Evolutionary conservation across 345 rosid species (phyloP).

Genomic region (Eucalyptus grandis): DNA sequence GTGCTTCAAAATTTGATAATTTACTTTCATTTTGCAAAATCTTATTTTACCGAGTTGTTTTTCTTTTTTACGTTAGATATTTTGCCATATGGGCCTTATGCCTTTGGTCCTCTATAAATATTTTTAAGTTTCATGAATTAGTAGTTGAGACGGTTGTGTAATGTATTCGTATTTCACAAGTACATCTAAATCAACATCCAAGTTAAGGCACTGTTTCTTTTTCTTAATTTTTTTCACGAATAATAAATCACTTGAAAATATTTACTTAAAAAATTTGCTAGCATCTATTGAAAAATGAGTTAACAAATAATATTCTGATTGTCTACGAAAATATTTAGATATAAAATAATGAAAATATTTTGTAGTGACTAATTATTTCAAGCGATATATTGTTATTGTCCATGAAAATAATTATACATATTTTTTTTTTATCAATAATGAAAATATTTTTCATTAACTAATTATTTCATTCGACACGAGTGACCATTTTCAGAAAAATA

Average conservation of each 20-base stretch:
- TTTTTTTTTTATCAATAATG: not conserved
- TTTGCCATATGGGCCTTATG: not conserved
- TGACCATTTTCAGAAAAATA: not conserved
- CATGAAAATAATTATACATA: too few species aligned
- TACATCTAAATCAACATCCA: not conserved
- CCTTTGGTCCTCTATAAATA: not conserved
- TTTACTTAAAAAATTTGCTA: not conserved
- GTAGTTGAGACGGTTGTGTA: not conserved
- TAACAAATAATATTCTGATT: too few species aligned
- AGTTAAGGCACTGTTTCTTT: not conserved
- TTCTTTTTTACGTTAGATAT: not conserved
- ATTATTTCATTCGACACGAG: not conserved
- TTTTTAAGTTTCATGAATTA: not conserved
- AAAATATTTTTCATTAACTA: not conserved
- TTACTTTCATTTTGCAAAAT: not conserved
- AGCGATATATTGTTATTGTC: fast-evolving
- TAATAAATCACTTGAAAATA: not conserved
- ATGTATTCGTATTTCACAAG: not conserved
- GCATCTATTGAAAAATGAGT: too few species aligned
- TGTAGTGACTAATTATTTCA: too few species aligned
- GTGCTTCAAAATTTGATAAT: not conserved
- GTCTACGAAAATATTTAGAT: not conserved
- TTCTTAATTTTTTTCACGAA: not conserved
- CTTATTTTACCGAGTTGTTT: not conserved
- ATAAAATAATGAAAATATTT: not conserved